phyloP scores from a whole-genome alignment of 2,329 filamentous ascomycete genomes.

The Diplocarpon rosae region DNA sequence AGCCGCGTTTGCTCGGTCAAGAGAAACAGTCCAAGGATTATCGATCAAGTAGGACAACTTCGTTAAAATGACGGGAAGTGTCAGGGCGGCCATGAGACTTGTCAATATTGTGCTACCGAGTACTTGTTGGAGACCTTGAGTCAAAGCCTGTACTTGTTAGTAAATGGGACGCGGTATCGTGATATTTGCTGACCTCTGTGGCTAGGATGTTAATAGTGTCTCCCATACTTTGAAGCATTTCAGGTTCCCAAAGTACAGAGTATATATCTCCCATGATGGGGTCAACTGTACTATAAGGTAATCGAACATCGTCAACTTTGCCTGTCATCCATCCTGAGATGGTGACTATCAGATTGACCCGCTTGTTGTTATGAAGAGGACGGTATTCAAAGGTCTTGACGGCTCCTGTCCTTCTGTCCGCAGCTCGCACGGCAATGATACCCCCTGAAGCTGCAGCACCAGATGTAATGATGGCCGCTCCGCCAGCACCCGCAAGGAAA shows the following conservation, averaged over 20 bases:
- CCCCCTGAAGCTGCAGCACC: slow-evolving; percentile 77
- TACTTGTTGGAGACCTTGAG: slow-evolving; percentile 91
- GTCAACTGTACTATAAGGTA: slow-evolving; percentile 93
- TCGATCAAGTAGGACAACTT: slow-evolving; percentile 95
- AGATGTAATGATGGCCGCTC: slow-evolving; percentile 88
- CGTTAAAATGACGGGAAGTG: slow-evolving; percentile 82
- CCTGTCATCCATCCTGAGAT: slow-evolving; percentile 98
- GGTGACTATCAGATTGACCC: slow-evolving; percentile 89
- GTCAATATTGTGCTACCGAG: slow-evolving; percentile 82
- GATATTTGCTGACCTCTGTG: slow-evolving; percentile 61
- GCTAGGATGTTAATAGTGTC: slow-evolving; percentile 97
- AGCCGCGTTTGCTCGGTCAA: slow-evolving; percentile 77
- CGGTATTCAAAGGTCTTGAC: slow-evolving; percentile 97
- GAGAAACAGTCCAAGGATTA: slow-evolving; percentile 96
- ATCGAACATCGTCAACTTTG: slow-evolving; percentile 88
- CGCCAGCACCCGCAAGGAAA: slow-evolving; percentile 85
- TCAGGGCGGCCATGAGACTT: slow-evolving; percentile 82
- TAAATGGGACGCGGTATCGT: neutral
- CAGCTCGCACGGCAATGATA: slow-evolving; percentile 75
- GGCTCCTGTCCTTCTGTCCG: slow-evolving; percentile 76
- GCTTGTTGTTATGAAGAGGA: slow-evolving; percentile 94
- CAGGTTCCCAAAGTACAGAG: slow-evolving; percentile 93
- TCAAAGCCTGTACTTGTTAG: slow-evolving; percentile 60
- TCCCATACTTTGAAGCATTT: slow-evolving; percentile 96
- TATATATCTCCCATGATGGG: slow-evolving; percentile 98